phyloP scores from a whole-genome alignment of 2,329 filamentous ascomycete species.

The Penicillium digitatum region DNA sequence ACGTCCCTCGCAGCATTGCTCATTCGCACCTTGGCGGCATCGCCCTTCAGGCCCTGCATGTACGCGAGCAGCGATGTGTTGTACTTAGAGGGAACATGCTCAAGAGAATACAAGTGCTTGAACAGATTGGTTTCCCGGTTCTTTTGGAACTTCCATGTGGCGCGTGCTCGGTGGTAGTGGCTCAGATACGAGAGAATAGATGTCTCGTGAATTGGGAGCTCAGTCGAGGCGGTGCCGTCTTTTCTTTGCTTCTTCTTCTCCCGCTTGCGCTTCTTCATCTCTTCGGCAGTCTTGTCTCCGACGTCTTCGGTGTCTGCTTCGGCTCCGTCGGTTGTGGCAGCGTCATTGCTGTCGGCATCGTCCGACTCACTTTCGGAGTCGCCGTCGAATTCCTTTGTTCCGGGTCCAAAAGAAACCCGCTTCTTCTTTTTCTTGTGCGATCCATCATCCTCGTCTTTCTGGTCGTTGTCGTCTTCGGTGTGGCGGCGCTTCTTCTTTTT shows the following conservation, averaged over 20 bases:
- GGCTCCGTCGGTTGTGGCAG: constrained; percentile 12
- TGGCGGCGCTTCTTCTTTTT: constrained; percentile 24
- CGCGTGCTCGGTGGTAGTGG: constrained; percentile 66
- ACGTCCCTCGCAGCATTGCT: constrained; percentile 62
- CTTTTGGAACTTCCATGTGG: constrained; percentile 93
- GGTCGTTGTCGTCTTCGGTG: constrained; percentile 15
- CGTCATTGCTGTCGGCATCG: constrained; percentile 6
- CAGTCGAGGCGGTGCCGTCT: constrained; percentile 11
- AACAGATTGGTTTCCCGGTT: constrained; percentile 81
- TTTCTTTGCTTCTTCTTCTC: constrained; percentile 27
- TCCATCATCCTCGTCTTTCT: constrained; percentile 13
- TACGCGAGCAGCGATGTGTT: constrained; percentile 70
- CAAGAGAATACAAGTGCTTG: constrained; percentile 72
- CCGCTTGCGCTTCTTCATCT: constrained; percentile 32
- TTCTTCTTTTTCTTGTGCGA: constrained; percentile 42
- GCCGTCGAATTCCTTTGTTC: constrained; percentile 58
- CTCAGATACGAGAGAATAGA: constrained; percentile 72
- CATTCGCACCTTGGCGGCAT: constrained; percentile 62
- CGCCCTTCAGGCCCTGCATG: constrained; percentile 72
- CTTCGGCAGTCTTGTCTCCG: constrained; percentile 22
- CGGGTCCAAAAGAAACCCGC: constrained; percentile 62
- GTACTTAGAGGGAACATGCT: constrained; percentile 66
- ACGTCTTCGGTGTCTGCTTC: constrained; percentile 19
- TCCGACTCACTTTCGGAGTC: constrained; percentile 19
- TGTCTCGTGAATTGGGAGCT: constrained; percentile 27